Conservation (phyloP, 345 rosid genomes). For the Melaleuca alternifolia region DNA sequence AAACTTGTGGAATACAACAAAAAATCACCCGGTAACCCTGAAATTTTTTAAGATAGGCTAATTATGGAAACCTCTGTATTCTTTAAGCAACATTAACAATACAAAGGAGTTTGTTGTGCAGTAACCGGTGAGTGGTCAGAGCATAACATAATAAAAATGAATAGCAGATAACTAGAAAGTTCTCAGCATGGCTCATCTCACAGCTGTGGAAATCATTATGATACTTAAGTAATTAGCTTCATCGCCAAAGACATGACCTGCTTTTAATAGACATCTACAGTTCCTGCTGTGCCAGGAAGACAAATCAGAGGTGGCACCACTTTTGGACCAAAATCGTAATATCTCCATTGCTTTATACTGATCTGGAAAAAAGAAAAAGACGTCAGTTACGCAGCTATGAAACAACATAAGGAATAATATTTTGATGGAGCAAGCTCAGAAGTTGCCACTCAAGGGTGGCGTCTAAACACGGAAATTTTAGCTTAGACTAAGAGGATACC, state of each 20-base stretch:
- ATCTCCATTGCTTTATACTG: constrained; percentile 96
- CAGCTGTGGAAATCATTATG: not conserved
- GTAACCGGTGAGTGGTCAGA: not conserved
- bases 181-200: not conserved
- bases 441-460: not conserved
- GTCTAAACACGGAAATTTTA: not conserved
- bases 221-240: constrained; percentile 43
- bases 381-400: not conserved
- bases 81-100: not conserved
- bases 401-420: not conserved
- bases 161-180: not conserved
- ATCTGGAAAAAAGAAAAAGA: constrained; percentile 35
- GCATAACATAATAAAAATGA: not conserved
- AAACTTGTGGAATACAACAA: constrained; percentile 91
- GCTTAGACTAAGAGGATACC: not conserved
- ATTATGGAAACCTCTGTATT: not conserved
- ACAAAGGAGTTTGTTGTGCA: not conserved
- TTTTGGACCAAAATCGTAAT: constrained; percentile 98
- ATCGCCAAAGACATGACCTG: constrained; percentile 93
- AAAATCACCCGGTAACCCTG: constrained; percentile 95
- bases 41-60: not conserved
- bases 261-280: constrained; percentile 96
- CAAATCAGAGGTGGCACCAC: constrained; percentile 93
- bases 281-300: constrained; percentile 95
- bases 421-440: not conserved